phyloP scores from a whole-genome alignment of 1,139 yeast genomes.

The Geotrichum citri-aurantii region DNA sequence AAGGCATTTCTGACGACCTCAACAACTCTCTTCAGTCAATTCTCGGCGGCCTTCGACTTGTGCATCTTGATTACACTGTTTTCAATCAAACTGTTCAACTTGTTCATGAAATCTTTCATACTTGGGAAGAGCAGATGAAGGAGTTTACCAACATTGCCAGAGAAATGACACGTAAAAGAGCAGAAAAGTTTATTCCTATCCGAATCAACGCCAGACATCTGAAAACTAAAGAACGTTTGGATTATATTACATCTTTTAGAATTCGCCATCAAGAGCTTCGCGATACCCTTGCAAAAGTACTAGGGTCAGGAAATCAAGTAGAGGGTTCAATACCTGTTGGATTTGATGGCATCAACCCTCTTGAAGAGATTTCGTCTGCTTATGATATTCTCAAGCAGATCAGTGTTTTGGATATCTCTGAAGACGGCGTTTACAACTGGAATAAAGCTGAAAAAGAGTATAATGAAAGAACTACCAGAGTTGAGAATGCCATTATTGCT shows the following conservation, averaged over 20 bases:
- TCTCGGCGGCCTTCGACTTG: conserved; percentile 31
- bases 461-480: conserved; percentile 39
- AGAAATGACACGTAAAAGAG: conserved; percentile 68
- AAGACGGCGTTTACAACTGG: conserved; percentile 40
- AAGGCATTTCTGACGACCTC: conserved; percentile 50
- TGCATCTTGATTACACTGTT: conserved; percentile 36
- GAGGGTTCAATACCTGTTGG: conserved; percentile 23
- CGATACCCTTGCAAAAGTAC: conserved; percentile 37
- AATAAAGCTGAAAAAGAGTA: conserved; percentile 39
- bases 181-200: conserved; percentile 65
- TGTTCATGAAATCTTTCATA: conserved; percentile 35
- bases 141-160: conserved; percentile 59
- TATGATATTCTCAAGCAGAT: conserved; percentile 39
- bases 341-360: conserved; percentile 30
- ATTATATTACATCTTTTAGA: conserved; percentile 45
- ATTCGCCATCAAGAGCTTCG: conserved; percentile 49
- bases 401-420: conserved; percentile 40
- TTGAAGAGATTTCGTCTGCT: conserved; percentile 40
- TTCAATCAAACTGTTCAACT: conserved; percentile 33
- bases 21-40: conserved; percentile 33
- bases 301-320: conserved; percentile 28
- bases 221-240: conserved; percentile 45
- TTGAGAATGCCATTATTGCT: conserved; percentile 44
- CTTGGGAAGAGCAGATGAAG: conserved; percentile 49
- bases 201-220: conserved; percentile 49